Conservation (phyloP, 768 basidiomycete genomes). For the Amanita pallidorosea region DNA sequence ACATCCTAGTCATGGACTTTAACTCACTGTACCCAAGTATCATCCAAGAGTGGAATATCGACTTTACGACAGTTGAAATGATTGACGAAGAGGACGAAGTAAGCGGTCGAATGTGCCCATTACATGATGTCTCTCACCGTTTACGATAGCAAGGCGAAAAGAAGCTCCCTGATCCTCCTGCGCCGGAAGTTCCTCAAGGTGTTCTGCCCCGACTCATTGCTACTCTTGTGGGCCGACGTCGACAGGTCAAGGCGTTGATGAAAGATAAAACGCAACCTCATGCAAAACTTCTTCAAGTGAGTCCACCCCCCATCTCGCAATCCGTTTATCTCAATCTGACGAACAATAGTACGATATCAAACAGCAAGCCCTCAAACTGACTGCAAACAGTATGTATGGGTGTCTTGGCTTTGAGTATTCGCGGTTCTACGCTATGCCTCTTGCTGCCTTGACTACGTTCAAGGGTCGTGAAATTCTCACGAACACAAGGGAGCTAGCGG, state of each 20-base stretch:
- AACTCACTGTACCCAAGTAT: conserved; percentile 98
- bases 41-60: conserved; percentile 99
- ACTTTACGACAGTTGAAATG: conserved; percentile 90
- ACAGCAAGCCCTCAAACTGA: conserved; percentile 93
- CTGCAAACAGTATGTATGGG: conserved; percentile 99
- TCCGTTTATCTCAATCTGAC: background rate
- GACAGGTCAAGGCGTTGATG: conserved; percentile 90
- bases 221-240: conserved; percentile 84
- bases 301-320: conserved; percentile 4
- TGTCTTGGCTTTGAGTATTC: conserved; percentile 98
- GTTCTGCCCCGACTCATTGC: conserved; percentile 96
- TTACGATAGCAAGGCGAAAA: conserved; percentile 49
- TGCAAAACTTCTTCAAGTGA: conserved; percentile 76
- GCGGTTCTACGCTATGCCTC: conserved; percentile 89
- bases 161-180: conserved; percentile 82
- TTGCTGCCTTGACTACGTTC: conserved; percentile 96
- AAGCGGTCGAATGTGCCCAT: conserved; percentile 6
- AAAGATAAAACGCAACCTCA: conserved; percentile 68
- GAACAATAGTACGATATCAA: conserved; percentile 81
- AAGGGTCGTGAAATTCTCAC: conserved; percentile 97
- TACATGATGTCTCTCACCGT: background rate
- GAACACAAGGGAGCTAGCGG: conserved; percentile 86
- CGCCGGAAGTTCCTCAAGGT: conserved; percentile 60
- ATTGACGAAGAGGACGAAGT: conserved; percentile 47
- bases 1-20: conserved; percentile 99